These are phyloP conservation scores for Conringia planisiliqua DNA, from an alignment of 345 rosid species.

Conservation along the genomic window DNA sequence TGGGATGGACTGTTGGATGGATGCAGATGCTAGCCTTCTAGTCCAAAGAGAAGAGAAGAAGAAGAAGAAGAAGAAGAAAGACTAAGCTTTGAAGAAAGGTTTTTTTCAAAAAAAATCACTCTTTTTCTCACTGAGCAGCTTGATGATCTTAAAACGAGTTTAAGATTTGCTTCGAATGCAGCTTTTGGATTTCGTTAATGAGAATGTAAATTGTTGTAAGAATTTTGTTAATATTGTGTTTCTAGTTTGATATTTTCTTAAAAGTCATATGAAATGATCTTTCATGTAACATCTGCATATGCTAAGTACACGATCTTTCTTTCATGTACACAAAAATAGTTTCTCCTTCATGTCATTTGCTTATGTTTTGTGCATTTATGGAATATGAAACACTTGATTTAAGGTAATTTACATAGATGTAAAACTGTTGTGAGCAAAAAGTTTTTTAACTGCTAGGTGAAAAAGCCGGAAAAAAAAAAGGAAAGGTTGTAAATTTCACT, in stretches of 20 bases:
- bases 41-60: neutral
- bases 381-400: neutral
- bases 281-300: slow-evolving; percentile 1
- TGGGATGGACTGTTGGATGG: slow-evolving; percentile 99
- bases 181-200: slow-evolving; percentile 2
- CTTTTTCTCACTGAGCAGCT: neutral
- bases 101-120: neutral
- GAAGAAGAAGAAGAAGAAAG: neutral
- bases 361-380: neutral
- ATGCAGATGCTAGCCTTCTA: slow-evolving; percentile 76
- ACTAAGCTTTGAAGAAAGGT: neutral
- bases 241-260: neutral
- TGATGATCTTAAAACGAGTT: slow-evolving; percentile 17
- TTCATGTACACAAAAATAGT: neutral
- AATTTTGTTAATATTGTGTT: slow-evolving; percentile 30
- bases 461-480: neutral
- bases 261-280: neutral
- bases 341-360: neutral
- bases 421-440: neutral
- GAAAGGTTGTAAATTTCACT: neutral
- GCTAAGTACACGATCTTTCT: neutral
- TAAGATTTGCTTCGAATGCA: neutral
- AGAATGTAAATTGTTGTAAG: slow-evolving; percentile 23
- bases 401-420: neutral
- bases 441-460: neutral